A percentile compares a stretch with the other conserved stretches of the same genome.
phyloP scores from a whole-genome alignment of 768 basidiomycete genomes.

The Pulveroboletus ravenelii region DNA sequence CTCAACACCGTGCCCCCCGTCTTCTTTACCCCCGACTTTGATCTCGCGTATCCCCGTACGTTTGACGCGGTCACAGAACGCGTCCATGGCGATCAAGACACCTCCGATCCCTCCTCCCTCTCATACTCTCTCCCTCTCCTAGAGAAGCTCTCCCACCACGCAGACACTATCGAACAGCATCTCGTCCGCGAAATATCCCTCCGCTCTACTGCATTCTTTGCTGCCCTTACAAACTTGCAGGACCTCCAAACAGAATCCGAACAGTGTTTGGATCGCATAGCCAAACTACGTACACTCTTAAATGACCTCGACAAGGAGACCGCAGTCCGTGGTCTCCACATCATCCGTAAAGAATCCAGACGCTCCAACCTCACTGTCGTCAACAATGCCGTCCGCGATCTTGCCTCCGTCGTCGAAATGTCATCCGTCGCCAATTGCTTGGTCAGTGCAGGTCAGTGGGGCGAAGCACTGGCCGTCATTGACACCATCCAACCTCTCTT shows the following conservation, averaged over 20 bases:
- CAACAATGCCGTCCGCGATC: slow-evolving; percentile 54
- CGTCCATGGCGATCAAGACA: slow-evolving; percentile 33
- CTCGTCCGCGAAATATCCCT: slow-evolving; percentile 88
- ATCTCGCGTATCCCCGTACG: slow-evolving; percentile 73
- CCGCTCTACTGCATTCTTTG: slow-evolving; percentile 91
- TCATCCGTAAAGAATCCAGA: slow-evolving; percentile 62
- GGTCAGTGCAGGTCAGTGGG: slow-evolving; percentile 85
- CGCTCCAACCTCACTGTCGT: slow-evolving; percentile 58
- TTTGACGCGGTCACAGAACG: slow-evolving; percentile 75
- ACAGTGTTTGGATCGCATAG: slow-evolving; percentile 73
- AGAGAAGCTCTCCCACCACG: slow-evolving; percentile 86
- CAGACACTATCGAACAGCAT: slow-evolving; percentile 92
- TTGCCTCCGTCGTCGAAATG: slow-evolving; percentile 75
- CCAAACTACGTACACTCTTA: slow-evolving; percentile 64
- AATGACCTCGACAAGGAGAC: slow-evolving; percentile 70
- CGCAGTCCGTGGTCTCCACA: slow-evolving; percentile 74
- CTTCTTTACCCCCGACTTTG: slow-evolving; percentile 76
- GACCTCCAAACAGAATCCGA: slow-evolving; percentile 88
- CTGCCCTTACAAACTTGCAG: slow-evolving; percentile 90
- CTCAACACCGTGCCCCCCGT: slow-evolving; percentile 73
- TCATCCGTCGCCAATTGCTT: slow-evolving; percentile 63
- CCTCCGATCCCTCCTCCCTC: slow-evolving; percentile 55
- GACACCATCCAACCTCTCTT: slow-evolving; percentile 63
- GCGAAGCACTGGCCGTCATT: slow-evolving; percentile 73
- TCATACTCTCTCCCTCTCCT: slow-evolving; percentile 70